phyloP scores from a whole-genome alignment of 2,329 filamentous ascomycete genomes.

The Trichophyton rubrum region DNA sequence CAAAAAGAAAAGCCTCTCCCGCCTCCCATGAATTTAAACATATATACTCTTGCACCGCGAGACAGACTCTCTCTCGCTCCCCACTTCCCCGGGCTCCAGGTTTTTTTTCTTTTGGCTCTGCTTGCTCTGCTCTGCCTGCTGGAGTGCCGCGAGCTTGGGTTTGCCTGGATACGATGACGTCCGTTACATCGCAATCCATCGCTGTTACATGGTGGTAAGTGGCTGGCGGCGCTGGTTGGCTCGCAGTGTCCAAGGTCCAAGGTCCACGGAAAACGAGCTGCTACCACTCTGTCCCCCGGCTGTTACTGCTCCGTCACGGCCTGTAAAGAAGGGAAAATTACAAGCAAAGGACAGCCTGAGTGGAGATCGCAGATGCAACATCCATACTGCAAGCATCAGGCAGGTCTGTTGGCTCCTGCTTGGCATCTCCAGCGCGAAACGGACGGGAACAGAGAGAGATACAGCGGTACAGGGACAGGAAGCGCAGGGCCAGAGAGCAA shows the following conservation, averaged over 20 bases:
- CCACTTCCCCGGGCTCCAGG: conserved; percentile 2
- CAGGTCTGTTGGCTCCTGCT: neutral
- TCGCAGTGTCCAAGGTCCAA: neutral
- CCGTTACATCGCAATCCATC: neutral
- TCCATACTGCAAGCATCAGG: neutral
- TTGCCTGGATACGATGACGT: neutral
- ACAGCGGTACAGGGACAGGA: neutral
- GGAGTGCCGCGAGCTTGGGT: neutral
- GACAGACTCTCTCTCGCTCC: neutral
- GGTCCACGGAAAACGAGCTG: neutral
- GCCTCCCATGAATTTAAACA: neutral
- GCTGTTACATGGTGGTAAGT: neutral
- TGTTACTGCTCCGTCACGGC: neutral
- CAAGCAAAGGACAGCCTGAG: neutral
- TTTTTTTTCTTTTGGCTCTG: neutral
- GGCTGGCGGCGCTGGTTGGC: neutral
- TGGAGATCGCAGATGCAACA: neutral
- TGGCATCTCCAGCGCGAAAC: neutral
- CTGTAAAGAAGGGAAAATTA: neutral
- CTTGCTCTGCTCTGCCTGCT: neutral
- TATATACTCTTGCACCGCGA: neutral
- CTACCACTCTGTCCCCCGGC: neutral
- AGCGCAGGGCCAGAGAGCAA: neutral
- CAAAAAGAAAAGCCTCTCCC: too few relatives aligned
- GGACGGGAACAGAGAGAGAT: too few relatives aligned